phyloP scores from a whole-genome alignment of 176 grass and related monocot genomes.

The Aegilops tauschii region DNA sequence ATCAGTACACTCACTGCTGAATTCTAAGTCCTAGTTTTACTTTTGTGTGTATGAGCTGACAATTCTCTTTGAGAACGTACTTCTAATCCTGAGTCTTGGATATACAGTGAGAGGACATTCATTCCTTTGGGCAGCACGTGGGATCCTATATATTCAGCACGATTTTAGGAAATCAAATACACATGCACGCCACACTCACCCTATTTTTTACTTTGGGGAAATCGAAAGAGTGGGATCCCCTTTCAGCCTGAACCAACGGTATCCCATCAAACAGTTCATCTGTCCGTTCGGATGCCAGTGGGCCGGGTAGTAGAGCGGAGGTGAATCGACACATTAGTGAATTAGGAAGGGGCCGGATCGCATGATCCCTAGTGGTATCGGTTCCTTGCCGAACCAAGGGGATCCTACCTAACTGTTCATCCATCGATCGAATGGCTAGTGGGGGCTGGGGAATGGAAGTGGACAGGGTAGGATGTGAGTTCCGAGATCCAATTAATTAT shows the following conservation, averaged over 20 bases:
- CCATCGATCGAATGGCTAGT: background rate
- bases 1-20: conserved; percentile 44
- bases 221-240: background rate
- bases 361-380: background rate
- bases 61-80: background rate
- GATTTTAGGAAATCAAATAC: background rate
- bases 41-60: background rate
- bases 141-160: background rate
- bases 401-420: background rate
- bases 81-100: background rate
- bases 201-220: background rate
- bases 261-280: background rate
- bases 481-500: background rate
- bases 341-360: background rate
- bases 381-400: background rate
- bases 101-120: background rate
- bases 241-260: background rate
- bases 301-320: background rate
- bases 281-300: background rate
- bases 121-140: background rate
- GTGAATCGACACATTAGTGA: background rate
- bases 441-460: background rate
- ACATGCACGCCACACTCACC: background rate
- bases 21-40: background rate
- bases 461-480: background rate